Conservation (phyloP, 331 rosid genomes). For the Malus hybrid region DNA sequence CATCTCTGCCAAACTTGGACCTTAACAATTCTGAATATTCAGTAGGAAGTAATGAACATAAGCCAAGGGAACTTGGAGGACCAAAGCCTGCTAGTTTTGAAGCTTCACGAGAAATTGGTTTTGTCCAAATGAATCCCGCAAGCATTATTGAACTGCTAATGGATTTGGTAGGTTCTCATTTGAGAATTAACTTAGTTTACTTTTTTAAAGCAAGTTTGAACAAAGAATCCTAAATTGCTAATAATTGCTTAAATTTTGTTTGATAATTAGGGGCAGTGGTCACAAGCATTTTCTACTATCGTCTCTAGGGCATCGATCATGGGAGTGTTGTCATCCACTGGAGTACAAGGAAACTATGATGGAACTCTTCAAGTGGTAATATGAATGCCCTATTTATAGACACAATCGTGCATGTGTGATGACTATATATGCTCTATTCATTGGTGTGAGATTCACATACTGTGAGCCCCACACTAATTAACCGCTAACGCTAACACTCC, state of each 20-base stretch:
- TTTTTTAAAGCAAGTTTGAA: not conserved
- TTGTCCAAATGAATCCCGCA: constrained; percentile 18
- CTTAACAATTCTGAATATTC: constrained; percentile 3
- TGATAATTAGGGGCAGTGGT: constrained; percentile 44
- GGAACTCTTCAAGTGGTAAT: constrained; percentile 58
- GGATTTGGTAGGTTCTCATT: constrained; percentile 40
- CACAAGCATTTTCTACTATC: constrained; percentile 29
- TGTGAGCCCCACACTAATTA: not conserved
- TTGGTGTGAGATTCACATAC: not conserved
- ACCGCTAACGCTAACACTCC: not conserved
- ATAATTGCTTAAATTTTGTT: not conserved
- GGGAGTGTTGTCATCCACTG: constrained; percentile 25
- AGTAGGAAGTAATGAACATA: not conserved
- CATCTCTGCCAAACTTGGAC: constrained; percentile 10
- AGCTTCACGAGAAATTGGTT: constrained; percentile 41
- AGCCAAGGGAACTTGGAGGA: not conserved
- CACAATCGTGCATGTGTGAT: not conserved
- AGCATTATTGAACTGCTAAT: constrained; percentile 45
- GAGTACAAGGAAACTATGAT: constrained; percentile 27
- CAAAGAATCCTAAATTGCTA: not conserved
- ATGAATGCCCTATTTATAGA: not conserved
- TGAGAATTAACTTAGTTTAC: not conserved
- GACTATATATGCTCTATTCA: not conserved
- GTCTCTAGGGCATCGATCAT: constrained; percentile 36
- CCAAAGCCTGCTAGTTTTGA: constrained; percentile 9